Evolutionary conservation across 108 stramenopile species (phyloP).

Genomic region (Nitzschia putrida): DNA sequence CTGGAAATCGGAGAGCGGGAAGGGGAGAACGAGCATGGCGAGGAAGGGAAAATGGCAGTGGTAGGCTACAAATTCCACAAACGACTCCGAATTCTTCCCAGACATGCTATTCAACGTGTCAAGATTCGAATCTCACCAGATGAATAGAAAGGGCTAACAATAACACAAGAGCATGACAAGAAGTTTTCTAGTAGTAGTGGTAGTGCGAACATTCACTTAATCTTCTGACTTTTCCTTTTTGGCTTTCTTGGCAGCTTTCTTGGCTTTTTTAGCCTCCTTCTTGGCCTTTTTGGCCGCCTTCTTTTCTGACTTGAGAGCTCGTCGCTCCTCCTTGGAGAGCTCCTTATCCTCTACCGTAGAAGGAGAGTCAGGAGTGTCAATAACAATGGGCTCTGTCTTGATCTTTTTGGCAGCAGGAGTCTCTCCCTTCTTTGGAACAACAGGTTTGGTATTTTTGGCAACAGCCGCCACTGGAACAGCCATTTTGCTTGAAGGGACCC

Average conservation of each 20-base stretch:
- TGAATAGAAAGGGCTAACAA: constrained; percentile 10
- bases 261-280: constrained; percentile 32
- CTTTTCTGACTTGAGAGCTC: constrained; percentile 28
- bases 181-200: too few relatives aligned
- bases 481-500: constrained; percentile 8
- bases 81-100: constrained; percentile 63
- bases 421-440: neutral
- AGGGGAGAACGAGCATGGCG: constrained; percentile 15
- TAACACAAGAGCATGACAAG: constrained; percentile 7
- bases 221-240: constrained; percentile 1
- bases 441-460: neutral
- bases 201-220: too few relatives aligned
- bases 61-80: constrained; percentile 63
- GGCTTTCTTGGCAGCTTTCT: constrained; percentile 21
- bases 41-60: constrained; percentile 21
- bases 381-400: constrained; percentile 12
- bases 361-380: neutral
- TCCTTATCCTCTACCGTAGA: constrained; percentile 9
- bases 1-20: constrained; percentile 39
- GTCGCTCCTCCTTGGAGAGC: constrained; percentile 15
- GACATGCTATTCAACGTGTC: constrained; percentile 46
- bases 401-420: constrained; percentile 15
- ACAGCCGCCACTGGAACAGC: neutral
- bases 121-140: constrained; percentile 56
- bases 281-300: constrained; percentile 36